Percentiles rank a stretch among this genome's conserved stretches.
phyloP scores from a whole-genome alignment of 768 basidiomycete species.

The Leccinellum luteum region DNA sequence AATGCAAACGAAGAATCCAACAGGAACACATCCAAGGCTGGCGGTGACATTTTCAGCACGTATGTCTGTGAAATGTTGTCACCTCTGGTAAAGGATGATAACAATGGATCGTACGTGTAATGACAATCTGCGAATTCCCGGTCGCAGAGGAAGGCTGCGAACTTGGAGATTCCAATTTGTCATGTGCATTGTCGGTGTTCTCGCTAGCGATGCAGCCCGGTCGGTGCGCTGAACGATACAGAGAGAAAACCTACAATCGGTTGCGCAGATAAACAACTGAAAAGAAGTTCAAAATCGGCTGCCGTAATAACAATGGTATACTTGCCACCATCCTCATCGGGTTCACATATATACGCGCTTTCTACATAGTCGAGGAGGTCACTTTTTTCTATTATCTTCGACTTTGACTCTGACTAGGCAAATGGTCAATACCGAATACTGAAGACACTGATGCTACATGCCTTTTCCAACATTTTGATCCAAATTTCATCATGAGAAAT shows the following conservation, averaged over 20 bases:
- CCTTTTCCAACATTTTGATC: slow-evolving; percentile 6
- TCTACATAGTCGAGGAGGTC: not conserved
- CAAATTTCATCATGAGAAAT: slow-evolving; percentile 11
- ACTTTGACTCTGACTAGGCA: not conserved
- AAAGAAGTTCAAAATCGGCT: not conserved
- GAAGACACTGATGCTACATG: not conserved
- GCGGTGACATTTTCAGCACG: slow-evolving; percentile 8
- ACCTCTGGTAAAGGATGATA: not conserved
- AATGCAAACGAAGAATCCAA: slow-evolving; percentile 14
- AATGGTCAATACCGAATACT: not conserved
- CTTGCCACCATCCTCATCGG: not conserved
- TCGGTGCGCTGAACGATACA: not conserved
- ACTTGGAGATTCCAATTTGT: not conserved
- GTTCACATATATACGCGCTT: not conserved
- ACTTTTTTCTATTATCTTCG: not conserved
- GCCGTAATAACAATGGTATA: not conserved
- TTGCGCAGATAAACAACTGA: slow-evolving; percentile 2
- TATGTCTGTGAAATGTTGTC: slow-evolving; percentile 2
- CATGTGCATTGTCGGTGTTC: no score
- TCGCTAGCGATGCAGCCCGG: not conserved
- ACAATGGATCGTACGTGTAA: not conserved
- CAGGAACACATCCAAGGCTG: slow-evolving; percentile 12
- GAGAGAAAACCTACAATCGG: not conserved
- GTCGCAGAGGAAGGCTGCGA: not conserved
- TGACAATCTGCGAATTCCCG: not conserved